These are phyloP conservation scores for Mycena haematopus DNA, from an alignment of 768 basidiomycete genomes.

Conservation along the genomic window DNA sequence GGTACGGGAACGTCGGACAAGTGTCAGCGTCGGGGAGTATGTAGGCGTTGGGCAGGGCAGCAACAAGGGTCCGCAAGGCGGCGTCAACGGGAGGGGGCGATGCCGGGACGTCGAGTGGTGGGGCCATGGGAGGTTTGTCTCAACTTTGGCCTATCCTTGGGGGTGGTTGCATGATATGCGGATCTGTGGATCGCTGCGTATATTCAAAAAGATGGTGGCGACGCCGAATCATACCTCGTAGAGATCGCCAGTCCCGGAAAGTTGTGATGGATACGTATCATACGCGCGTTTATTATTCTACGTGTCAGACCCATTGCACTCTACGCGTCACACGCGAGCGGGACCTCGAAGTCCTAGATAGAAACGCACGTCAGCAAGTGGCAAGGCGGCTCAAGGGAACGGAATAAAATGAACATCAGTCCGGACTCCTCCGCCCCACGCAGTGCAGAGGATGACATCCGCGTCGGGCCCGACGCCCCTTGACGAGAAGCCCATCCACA, in stretches of 20 bases:
- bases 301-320: not conserved
- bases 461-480: slow-evolving; percentile 82
- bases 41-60: no score
- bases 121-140: no score
- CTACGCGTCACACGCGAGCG: slow-evolving; percentile 33
- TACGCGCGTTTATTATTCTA: slow-evolving; percentile 5
- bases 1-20: no score
- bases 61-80: no score
- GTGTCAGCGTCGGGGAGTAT: no score
- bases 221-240: not conserved
- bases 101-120: no score
- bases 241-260: no score
- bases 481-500: slow-evolving; percentile 87
- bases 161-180: no score
- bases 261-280: not conserved
- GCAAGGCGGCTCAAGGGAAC: slow-evolving; percentile 76
- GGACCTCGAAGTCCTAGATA: slow-evolving; percentile 50
- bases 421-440: slow-evolving; percentile 86
- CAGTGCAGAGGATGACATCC: no score
- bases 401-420: slow-evolving; percentile 75
- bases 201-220: not conserved
- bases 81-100: no score
- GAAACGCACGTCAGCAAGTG: slow-evolving; percentile 93
- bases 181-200: no score
- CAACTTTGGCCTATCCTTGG: no score